Base-by-base conservation (phyloP, 257 asterid genomes). In the Schizonepeta tenuifolia region DNA sequence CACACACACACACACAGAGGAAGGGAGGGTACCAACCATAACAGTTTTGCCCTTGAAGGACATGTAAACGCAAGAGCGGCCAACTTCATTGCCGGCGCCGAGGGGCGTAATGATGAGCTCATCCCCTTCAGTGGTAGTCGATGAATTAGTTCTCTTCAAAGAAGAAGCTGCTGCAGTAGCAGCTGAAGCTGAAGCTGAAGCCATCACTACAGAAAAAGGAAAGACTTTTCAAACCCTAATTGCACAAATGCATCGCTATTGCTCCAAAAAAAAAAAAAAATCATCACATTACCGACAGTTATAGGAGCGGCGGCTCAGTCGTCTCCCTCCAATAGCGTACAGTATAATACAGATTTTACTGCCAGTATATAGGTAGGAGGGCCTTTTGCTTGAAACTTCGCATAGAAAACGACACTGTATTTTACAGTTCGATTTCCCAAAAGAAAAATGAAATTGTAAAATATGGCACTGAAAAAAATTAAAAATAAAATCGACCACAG, bases 41-140 rank as follows among this genome's bases (percentile, higher is more conserved):
- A 90, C 84, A 18, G 87, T 82, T 81, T 92, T 95, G 7, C 99
- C 99, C 80, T 92, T 95, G 89, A 73, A 95, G 57, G 96, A 78
- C 98, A 92, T 90, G 88, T 83, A 72, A 75, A 87, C 89, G 67
- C 98, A 95, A 35, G 99, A 95, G 71, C 99, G 96, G 28, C 99
- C 99, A 20, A 95, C 99, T 88, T 95, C 99, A 74, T 55, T 91
- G 35, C 99, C 97, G 31, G 97, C 99, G 67, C 99, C 99, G 51
- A 91, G 86, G 31, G 99, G 98, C 0, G 96, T 95, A 20, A 95
- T 81, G 51, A 87, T 87, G 46, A 92, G 90, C 87, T 89, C 91
- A 80, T 95, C 99, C 43, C 96, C 96, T 66, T 94, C 98, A 57
- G 89, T 80, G 9, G 80, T 73, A 10, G 84, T 80, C 21, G 69